Evolutionary conservation across 805 yeast species (phyloP), one percentile per base, ranked within the genome.

Genomic region (Candida pseudofarinosa): DNA sequence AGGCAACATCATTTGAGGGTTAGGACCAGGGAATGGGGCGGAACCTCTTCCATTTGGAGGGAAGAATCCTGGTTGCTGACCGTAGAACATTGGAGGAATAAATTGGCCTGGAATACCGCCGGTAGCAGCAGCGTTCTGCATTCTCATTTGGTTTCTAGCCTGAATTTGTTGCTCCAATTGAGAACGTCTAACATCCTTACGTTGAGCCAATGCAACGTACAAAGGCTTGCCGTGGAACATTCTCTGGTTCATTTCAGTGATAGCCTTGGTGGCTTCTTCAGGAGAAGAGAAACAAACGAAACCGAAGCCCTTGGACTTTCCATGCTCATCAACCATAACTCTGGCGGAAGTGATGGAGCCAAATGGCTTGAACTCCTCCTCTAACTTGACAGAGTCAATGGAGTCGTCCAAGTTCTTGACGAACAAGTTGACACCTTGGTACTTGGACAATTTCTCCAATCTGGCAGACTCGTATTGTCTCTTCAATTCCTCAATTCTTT

Each of bases 261-360:
- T 88, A 53, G 99, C 99, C 76, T 88, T 89, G 60, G 96, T 87
- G 56, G 99, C 99, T 81, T 93, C 99, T 71, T 93, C 99, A 63
- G 98, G 97, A 52, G 93, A 71, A 44, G 96, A 82, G 85, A 84
- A 93, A 75, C 99, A 89, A 57, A 93, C 99, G 67, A 93, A 93
- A 63, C 99, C 99, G 67, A 93, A 93, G 55, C 98, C 98, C 78
- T 88, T 91, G 51, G 97, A 88, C 74, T 88, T 88, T 59, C 96
- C 97, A 49, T 80, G 68, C 60, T 90, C 97, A 65, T 88, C 96
- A 60, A 85, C 81, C 97, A 93, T 91, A 55, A 91, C 95, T 74
- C 86, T 89, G 56, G 90, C 97, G 47, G 97, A 88, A 53, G 97
- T 87, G 74, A 93, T 93, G 62, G 86, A 72, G 67, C 99, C 99